Evolutionary conservation across 2,329 filamentous ascomycete genomes (phyloP).

Genomic region (Fusarium irregulare): DNA sequence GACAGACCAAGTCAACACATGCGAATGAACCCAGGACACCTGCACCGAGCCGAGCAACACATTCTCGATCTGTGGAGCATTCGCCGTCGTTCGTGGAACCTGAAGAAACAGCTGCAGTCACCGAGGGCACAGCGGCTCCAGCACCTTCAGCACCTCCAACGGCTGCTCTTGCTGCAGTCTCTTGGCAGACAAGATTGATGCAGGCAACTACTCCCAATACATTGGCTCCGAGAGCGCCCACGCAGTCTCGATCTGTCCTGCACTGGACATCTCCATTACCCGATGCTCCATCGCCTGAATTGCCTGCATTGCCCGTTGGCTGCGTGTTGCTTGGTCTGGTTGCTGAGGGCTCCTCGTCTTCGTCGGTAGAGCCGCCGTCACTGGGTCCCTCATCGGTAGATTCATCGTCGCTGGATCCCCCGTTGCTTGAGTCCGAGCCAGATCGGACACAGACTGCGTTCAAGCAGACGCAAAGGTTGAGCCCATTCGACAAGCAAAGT

Average conservation of each 20-base stretch:
- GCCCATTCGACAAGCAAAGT: not conserved
- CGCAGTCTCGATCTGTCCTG: constrained; percentile 12
- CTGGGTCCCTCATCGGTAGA: not conserved
- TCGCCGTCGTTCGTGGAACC: not conserved
- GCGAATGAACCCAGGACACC: constrained; percentile 7
- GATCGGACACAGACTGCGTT: no score
- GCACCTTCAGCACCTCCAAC: not conserved
- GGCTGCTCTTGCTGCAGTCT: not conserved
- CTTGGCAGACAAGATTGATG: constrained; percentile 6
- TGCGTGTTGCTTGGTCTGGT: not conserved
- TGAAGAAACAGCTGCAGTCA: not conserved
- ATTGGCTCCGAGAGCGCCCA: not conserved
- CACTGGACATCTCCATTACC: not conserved
- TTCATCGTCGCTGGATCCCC: no score
- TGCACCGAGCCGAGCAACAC: not conserved
- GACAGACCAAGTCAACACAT: constrained; percentile 12
- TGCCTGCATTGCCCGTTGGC: not conserved
- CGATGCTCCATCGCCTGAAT: not conserved
- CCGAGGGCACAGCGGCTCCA: not conserved
- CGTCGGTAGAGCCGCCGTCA: not conserved
- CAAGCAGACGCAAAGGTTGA: no score
- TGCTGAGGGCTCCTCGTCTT: not conserved
- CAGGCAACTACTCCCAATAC: constrained; percentile 4
- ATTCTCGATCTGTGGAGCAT: constrained; percentile 16
- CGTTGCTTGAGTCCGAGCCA: no score